phyloP scores from a whole-genome alignment of 2,329 filamentous ascomycete genomes.

The Mollisia scopiformis region DNA sequence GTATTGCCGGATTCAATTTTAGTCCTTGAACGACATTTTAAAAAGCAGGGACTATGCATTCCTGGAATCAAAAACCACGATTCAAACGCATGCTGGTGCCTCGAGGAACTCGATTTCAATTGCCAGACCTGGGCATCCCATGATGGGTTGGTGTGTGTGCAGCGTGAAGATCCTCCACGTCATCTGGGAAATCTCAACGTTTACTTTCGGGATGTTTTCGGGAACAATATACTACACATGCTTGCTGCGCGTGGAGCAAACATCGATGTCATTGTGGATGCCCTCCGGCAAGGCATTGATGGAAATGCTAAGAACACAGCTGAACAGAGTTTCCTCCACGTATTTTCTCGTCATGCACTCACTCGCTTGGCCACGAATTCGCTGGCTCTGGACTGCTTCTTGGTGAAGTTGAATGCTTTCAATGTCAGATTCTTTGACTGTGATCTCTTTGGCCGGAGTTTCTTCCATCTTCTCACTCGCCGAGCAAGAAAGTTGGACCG shows the following conservation, averaged over 20 bases:
- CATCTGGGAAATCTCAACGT: constrained; percentile 6
- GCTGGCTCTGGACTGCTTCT: constrained; percentile 3
- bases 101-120: background rate
- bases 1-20: constrained; percentile 7
- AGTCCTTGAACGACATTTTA: constrained; percentile 4
- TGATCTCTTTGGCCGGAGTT: constrained; percentile 19
- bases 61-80: constrained; percentile 13
- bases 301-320: constrained; percentile 37
- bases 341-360: background rate
- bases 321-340: constrained; percentile 23
- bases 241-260: constrained; percentile 20
- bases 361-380: background rate
- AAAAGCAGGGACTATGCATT: constrained; percentile 11
- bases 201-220: constrained; percentile 38
- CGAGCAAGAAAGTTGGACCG: background rate
- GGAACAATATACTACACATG: constrained; percentile 44
- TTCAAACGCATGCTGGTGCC: constrained; percentile 9
- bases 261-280: constrained; percentile 14
- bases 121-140: background rate
- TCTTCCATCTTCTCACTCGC: constrained; percentile 10
- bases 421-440: constrained; percentile 15
- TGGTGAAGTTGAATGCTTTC: constrained; percentile 14
- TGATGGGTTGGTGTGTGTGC: background rate
- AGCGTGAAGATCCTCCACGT: background rate
- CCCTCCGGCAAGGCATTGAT: constrained; percentile 12